Base-by-base conservation (phyloP, 169 alveolate genomes). In the Eimeria necatrix region DNA sequence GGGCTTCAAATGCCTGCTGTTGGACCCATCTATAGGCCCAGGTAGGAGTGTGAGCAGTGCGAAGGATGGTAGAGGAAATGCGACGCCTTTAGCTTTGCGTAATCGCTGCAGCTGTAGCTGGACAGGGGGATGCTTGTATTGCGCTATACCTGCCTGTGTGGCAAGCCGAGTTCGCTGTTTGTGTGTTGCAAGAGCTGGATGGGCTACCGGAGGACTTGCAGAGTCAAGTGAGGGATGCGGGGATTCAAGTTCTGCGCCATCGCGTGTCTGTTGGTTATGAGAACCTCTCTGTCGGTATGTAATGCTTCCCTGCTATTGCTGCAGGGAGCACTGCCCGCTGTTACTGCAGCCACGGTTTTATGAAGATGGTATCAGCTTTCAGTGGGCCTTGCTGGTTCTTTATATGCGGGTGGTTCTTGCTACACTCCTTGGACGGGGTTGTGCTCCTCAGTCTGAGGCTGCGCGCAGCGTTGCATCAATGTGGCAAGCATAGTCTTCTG, bases 1-100 rank as follows among this genome's bases (percentile, higher is more conserved):
- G 10, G 68, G 70, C 52, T 84, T 84, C 91, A 84, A 84, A 56
- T 32, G 76, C 18, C 76, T 84, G 61, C 76, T 84, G 16, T 16
- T 84, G 91, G 78, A 84, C 22, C 91, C 91, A 3, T 53, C 91
- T n/a, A 84, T 84, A 22, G 91, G 91, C 16, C 78, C 91, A 59
- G 91, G 91, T 18, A 53, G 24, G 91, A 32, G 26, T 26, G 26
- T 8, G 18, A 53, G 60, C 78, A 26, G 89, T 68, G n/a, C 26
- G 1, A 52, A 56, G 7, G 49, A n/a, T 4, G 64, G 22, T 4
- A 73, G 10, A 14, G 12, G 49, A 0, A 2, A 32, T 32, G 41
- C 41, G 41, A 32, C 41, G 41, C 41, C 41, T 32, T 32, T 32
- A 32, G 41, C 41, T 32, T 32, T 32, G 3, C 41, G 41, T 32